Conservation (phyloP, 306 rosid genomes). For the Lagenaria siceraria region DNA sequence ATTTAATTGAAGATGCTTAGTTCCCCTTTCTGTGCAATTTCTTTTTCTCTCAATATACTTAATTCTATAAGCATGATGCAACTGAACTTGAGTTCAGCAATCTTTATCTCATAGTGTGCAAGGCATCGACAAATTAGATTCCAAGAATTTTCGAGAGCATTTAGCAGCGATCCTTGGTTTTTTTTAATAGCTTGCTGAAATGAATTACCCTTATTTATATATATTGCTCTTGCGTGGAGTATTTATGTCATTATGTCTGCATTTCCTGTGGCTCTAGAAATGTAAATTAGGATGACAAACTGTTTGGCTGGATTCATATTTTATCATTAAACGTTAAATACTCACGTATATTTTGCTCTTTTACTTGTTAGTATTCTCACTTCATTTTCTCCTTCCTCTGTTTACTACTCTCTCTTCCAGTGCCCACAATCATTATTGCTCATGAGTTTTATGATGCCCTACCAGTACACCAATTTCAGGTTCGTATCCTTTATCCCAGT, state of each 20-base stretch:
- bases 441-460: conserved; percentile 93
- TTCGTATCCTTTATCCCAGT: conserved; percentile 9
- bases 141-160: neutral
- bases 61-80: neutral
- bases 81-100: neutral
- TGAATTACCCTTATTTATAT: neutral
- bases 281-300: neutral
- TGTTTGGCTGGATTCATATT: neutral
- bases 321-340: neutral
- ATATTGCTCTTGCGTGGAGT: neutral
- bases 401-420: conserved; percentile 25
- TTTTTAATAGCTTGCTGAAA: neutral
- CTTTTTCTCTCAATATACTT: neutral
- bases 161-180: neutral
- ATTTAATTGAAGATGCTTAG: neutral
- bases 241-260: neutral
- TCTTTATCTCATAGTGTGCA: neutral
- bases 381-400: neutral
- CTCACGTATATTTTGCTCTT: neutral
- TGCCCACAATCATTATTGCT: conserved; percentile 71
- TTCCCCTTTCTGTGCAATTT: neutral
- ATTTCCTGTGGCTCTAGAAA: neutral
- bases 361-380: neutral
- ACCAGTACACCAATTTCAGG: conserved; percentile 98
- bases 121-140: neutral